Evolutionary conservation across 495 filamentous ascomycete species (phyloP).

Genomic region (Penicillium lividum): DNA sequence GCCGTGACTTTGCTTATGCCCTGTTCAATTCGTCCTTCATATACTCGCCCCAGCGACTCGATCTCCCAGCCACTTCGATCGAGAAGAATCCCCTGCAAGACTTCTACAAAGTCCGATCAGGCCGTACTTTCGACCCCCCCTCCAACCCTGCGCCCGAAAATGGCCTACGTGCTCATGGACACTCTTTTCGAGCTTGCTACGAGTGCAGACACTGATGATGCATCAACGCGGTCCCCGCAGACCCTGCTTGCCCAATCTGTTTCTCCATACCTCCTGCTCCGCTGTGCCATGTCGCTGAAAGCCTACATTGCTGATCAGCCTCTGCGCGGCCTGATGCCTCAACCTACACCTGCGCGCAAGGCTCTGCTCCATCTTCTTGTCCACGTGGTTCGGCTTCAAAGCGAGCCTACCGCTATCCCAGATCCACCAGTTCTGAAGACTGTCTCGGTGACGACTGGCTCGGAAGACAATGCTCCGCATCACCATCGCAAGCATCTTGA

Average conservation of each 20-base stretch:
- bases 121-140: slow-evolving; percentile 70
- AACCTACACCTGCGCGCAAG: slow-evolving; percentile 76
- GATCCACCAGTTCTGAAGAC: slow-evolving; percentile 48
- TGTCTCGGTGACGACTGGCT: slow-evolving; percentile 46
- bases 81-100: slow-evolving; percentile 56
- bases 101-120: slow-evolving; percentile 64
- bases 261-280: slow-evolving; percentile 81
- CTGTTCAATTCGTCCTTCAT: slow-evolving; percentile 86
- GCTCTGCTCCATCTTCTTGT: slow-evolving; percentile 74
- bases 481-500: slow-evolving; percentile 71
- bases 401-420: slow-evolving; percentile 71
- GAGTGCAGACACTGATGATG: slow-evolving; percentile 9
- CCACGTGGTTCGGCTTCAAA: slow-evolving; percentile 62
- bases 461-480: slow-evolving; percentile 4
- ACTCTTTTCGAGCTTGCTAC: slow-evolving; percentile 69
- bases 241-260: slow-evolving; percentile 71
- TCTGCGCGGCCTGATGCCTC: slow-evolving; percentile 86
- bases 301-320: slow-evolving; percentile 91
- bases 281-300: slow-evolving; percentile 74
- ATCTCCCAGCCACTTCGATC: slow-evolving; percentile 53
- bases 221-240: slow-evolving; percentile 27
- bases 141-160: slow-evolving; percentile 64
- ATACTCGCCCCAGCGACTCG: slow-evolving; percentile 65
- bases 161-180: slow-evolving; percentile 79
- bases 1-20: slow-evolving; percentile 68